phyloP scores from a whole-genome alignment of 140 eudicot species.

The Senecio squalidus region DNA sequence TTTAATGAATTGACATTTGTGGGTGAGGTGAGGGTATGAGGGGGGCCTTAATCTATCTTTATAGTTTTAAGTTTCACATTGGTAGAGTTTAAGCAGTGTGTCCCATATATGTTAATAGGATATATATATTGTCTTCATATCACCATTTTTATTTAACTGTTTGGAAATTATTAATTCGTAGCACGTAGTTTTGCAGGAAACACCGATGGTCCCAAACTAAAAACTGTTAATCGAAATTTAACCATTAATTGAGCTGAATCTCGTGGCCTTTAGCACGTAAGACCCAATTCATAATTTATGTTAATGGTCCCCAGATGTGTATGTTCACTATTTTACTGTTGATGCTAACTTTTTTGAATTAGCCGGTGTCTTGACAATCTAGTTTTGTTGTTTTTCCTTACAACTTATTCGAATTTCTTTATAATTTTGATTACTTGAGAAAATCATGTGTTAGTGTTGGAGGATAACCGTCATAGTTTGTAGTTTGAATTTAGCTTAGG shows the following conservation, averaged over 20 bases:
- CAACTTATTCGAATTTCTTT: no score
- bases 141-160: conserved; percentile 6
- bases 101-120: conserved; percentile 27
- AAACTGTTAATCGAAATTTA: conserved; percentile 4
- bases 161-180: neutral
- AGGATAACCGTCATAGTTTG: no score
- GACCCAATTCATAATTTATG: conserved; percentile 1
- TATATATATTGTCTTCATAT: conserved; percentile 7
- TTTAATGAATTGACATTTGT: conserved; percentile 24
- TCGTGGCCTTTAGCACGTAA: conserved; percentile 24
- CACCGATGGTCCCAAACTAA: conserved; percentile 23
- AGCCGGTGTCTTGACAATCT: conserved; percentile 13
- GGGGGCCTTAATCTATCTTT: conserved; percentile 19
- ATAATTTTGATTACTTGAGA: no score
- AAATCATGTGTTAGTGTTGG: no score
- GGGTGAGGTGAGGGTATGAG: conserved; percentile 15
- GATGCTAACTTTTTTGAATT: conserved; percentile 5
- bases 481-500: no score
- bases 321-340: conserved; percentile 9
- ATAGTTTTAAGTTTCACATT: conserved; percentile 16
- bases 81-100: conserved; percentile 10
- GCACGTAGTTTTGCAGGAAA: conserved; percentile 25
- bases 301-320: conserved; percentile 20
- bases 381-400: no score
- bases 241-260: conserved; percentile 2